Base-by-base conservation (phyloP, 768 basidiomycete genomes). In the Rhodotorula diobovata region DNA sequence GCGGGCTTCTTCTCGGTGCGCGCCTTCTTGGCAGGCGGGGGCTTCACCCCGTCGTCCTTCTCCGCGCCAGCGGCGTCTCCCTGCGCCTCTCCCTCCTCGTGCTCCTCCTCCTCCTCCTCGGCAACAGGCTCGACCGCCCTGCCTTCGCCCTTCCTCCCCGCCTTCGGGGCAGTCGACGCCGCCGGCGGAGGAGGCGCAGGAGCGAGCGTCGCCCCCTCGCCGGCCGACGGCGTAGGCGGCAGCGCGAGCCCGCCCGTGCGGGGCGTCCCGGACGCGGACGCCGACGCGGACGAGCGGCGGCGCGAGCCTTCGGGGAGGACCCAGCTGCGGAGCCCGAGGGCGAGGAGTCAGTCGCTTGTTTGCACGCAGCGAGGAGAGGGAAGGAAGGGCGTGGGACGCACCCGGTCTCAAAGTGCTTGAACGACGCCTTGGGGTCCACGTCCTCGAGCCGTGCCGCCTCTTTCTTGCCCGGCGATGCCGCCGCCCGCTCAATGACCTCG, bases 91-190 rank as follows among this genome's bases (percentile, higher is more conserved):
- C 37, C 66, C 32, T 0, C 32, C 28, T n/a, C 48, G 14, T 32
- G 43, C 23, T 28, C 25, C n/a, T 25, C 32, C 1, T 92, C 67
- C 15, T 35, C 50, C 16, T 92, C 67, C 88, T 88, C 7, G 84
- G 93, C 55, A 90, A 86, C 66, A 90, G 90, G 1, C 82, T 89
- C 61, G 84, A 86, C 63, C 34, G 90, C 2, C 84, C 93, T 59
- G 71, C 87, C 54, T 69, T 91, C 25, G 87, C 85, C 35, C 88
- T 88, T 81, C 89, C 88, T 80, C 39, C 2, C 35, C 48, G 28
- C 83, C 86, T 5, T 84, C 86, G 12, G 45, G 8, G 41, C 41
- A n/a, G n/a, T n/a, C n/a, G n/a, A n/a, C n/a, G n/a, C 41, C 41
- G 41, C 41, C 12, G 41, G 41, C 18, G 53, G 9, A 3, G 32